phyloP scores from a whole-genome alignment of 2,329 filamentous ascomycete genomes.

The Penicillium olsonii region DNA sequence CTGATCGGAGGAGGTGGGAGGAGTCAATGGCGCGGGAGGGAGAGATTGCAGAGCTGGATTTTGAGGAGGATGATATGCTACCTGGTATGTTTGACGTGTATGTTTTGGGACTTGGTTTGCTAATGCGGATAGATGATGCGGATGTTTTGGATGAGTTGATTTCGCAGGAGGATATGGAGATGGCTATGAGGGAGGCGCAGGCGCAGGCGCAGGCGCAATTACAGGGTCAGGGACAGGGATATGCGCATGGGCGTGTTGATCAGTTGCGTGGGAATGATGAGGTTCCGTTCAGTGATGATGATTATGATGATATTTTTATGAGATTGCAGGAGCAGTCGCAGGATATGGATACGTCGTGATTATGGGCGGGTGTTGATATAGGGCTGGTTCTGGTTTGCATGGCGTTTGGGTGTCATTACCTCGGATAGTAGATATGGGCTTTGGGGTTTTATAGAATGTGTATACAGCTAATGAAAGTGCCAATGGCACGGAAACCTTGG shows the following conservation, averaged over 20 bases:
- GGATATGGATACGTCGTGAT: slow-evolving; percentile 45
- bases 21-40: slow-evolving; percentile 39
- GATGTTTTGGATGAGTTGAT: slow-evolving; percentile 41
- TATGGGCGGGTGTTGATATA: slow-evolving; percentile 8
- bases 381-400: slow-evolving; percentile 9
- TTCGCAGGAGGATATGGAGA: slow-evolving; percentile 36
- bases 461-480: slow-evolving; percentile 22
- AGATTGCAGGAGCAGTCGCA: slow-evolving; percentile 56
- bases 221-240: slow-evolving; percentile 7
- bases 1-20: slow-evolving; percentile 41
- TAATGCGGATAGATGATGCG: slow-evolving; percentile 22
- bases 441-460: slow-evolving; percentile 30
- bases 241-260: neutral
- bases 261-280: slow-evolving; percentile 7
- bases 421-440: slow-evolving; percentile 30
- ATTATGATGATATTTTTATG: slow-evolving; percentile 65
- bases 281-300: slow-evolving; percentile 52
- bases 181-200: slow-evolving; percentile 27
- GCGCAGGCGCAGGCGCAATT: slow-evolving; percentile 4
- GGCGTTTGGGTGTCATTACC: slow-evolving; percentile 21
- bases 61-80: slow-evolving; percentile 27
- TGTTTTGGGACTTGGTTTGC: slow-evolving; percentile 2
- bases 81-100: slow-evolving; percentile 24
- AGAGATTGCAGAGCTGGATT: slow-evolving; percentile 13
- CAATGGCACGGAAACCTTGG: neutral